Conservation (phyloP, 78 protist species). For the slime mould (Dictyostelium discoideum) region DNA sequence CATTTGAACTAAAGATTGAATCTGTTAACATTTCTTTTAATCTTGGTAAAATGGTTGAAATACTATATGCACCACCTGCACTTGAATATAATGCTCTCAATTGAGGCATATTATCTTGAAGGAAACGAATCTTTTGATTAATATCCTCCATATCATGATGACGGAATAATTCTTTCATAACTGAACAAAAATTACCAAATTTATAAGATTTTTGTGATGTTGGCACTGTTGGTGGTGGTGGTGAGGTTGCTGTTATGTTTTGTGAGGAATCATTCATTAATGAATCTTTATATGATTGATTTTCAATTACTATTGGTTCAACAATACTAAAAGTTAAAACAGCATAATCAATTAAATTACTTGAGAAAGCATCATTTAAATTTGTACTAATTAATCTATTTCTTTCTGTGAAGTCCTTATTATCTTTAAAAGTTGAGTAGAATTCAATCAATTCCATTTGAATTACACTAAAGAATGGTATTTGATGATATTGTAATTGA, state of each 20-base stretch:
- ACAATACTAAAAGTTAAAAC: not conserved
- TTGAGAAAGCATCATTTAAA: slow-evolving; percentile 7
- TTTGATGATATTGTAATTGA: not conserved
- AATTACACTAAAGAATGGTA: not conserved
- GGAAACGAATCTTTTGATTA: not conserved
- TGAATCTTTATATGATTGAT: not conserved
- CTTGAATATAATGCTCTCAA: not conserved
- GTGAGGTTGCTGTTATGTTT: not conserved
- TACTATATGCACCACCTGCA: slow-evolving; percentile 37
- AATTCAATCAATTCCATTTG: slow-evolving; percentile 3
- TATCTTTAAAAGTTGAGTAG: not conserved
- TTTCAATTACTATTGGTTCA: not conserved
- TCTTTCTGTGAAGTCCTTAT: not conserved
- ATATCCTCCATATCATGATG: slow-evolving; percentile 1
- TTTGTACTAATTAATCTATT: slow-evolving; percentile 37
- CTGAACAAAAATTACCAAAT: not conserved
- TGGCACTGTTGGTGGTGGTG: not conserved
- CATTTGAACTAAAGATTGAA: slow-evolving; percentile 11
- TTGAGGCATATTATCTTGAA: not conserved
- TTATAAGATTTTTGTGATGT: not conserved
- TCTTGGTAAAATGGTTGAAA: slow-evolving; percentile 10
- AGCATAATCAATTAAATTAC: slow-evolving; percentile 11
- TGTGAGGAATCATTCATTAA: too few relatives aligned
- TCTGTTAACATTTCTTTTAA: not conserved
- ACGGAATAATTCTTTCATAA: not conserved